phyloP scores from a whole-genome alignment of 2,329 filamentous ascomycete species.

The Clonostachys rosea region DNA sequence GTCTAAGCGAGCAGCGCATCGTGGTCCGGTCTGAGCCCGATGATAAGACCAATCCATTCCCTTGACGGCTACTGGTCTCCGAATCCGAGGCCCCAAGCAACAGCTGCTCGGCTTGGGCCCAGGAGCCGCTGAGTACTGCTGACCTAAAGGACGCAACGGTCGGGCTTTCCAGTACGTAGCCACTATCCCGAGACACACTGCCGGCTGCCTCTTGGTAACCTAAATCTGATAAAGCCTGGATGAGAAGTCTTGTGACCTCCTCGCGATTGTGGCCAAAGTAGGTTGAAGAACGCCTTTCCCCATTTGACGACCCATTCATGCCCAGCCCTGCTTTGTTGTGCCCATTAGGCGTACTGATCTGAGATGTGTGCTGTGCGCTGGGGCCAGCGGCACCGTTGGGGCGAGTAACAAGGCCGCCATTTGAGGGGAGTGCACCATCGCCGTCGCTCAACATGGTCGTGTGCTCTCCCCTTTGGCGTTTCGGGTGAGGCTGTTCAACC shows the following conservation, averaged over 20 bases:
- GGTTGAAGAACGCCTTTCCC: slow-evolving; percentile 13
- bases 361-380: slow-evolving; percentile 10
- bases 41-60: slow-evolving; percentile 66
- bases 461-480: neutral
- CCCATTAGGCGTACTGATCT: slow-evolving; percentile 42
- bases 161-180: slow-evolving; percentile 79
- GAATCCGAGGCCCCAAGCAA: slow-evolving; percentile 52
- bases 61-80: slow-evolving; percentile 22
- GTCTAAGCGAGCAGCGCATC: slow-evolving; percentile 84
- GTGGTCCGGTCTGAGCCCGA: slow-evolving; percentile 70
- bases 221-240: slow-evolving; percentile 85
- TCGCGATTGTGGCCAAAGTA: slow-evolving; percentile 88
- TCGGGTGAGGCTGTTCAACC: neutral
- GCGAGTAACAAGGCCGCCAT: slow-evolving; percentile 41
- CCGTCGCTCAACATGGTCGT: slow-evolving; percentile 61
- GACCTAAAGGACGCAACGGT: slow-evolving; percentile 81
- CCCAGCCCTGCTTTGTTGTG: slow-evolving; percentile 43
- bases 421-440: slow-evolving; percentile 43
- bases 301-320: slow-evolving; percentile 25
- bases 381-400: slow-evolving; percentile 36
- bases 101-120: slow-evolving; percentile 80
- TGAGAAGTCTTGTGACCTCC: slow-evolving; percentile 87
- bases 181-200: slow-evolving; percentile 74
- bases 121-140: slow-evolving; percentile 75
- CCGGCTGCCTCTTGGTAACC: slow-evolving; percentile 78